These are phyloP conservation scores for Cryptococcus sp. DNA, from an alignment of 1,284 basidiomycete genomes.

Conservation along the genomic window DNA sequence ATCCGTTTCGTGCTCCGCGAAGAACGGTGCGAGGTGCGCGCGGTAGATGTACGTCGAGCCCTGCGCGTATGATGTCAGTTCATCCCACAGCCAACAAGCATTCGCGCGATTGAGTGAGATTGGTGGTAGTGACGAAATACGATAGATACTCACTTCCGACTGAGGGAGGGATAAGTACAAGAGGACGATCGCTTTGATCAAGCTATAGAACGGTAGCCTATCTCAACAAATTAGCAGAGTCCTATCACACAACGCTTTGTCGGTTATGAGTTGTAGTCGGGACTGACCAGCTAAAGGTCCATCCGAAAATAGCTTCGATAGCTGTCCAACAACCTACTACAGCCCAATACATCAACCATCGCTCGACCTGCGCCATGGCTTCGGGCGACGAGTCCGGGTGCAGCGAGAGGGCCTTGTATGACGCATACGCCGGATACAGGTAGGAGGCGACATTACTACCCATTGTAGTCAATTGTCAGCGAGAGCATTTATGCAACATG, in stretches of 20 bases:
- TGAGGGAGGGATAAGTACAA: slow-evolving; percentile 73
- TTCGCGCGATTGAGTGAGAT: background rate
- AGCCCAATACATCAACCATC: slow-evolving; percentile 57
- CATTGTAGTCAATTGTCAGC: background rate
- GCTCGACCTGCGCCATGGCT: slow-evolving; percentile 57
- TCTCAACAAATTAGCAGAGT: background rate
- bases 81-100: background rate
- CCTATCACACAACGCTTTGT: background rate
- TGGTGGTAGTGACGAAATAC: background rate
- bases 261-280: background rate
- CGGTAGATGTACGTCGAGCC: slow-evolving; percentile 72
- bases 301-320: slow-evolving; percentile 67
- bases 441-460: slow-evolving; percentile 48
- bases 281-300: slow-evolving; percentile 69
- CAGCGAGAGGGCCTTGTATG: slow-evolving; percentile 59
- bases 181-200: slow-evolving; percentile 68
- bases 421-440: slow-evolving; percentile 54
- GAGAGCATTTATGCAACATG: too few relatives aligned
- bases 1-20: slow-evolving; percentile 64
- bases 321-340: slow-evolving; percentile 66
- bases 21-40: slow-evolving; percentile 66
- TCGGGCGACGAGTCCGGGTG: slow-evolving; percentile 62
- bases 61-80: slow-evolving; percentile 50
- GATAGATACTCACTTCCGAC: slow-evolving; percentile 60
- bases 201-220: slow-evolving; percentile 80